Evolutionary conservation across 2,329 filamentous ascomycete genomes (phyloP).

Genomic region (Thielaviopsis punctulata): DNA sequence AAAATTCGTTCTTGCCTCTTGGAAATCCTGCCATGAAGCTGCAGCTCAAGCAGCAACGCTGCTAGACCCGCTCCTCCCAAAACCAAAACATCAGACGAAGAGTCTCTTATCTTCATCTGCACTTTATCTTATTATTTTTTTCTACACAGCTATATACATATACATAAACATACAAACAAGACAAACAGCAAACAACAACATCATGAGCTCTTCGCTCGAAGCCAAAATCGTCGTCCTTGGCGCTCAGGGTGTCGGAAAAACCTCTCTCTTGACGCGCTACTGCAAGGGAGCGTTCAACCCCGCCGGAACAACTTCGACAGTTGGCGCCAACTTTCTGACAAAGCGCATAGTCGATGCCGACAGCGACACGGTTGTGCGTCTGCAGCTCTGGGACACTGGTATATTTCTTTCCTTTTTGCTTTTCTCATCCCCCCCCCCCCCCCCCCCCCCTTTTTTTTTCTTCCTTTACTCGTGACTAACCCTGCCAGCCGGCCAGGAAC

Average conservation of each 20-base stretch:
- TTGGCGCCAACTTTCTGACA: slow-evolving; percentile 64
- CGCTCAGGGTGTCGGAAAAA: slow-evolving; percentile 66
- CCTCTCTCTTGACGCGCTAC: slow-evolving; percentile 59
- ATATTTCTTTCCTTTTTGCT: slow-evolving; percentile 9
- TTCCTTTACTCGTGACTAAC: slow-evolving; percentile 12
- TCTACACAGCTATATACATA: too few relatives aligned
- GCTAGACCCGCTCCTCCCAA: background rate
- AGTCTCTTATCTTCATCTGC: too few relatives aligned
- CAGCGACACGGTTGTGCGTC: slow-evolving; percentile 68
- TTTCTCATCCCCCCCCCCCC: background rate
- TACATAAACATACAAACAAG: too few relatives aligned
- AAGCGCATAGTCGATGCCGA: slow-evolving; percentile 70
- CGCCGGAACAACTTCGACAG: slow-evolving; percentile 48
- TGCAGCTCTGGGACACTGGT: slow-evolving; percentile 93
- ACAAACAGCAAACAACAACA: background rate
- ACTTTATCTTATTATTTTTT: too few relatives aligned
- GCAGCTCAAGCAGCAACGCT: background rate
- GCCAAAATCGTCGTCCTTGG: slow-evolving; percentile 71
- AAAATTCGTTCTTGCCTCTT: too few relatives aligned
- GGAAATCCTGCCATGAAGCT: background rate
- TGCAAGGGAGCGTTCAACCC: slow-evolving; percentile 56
- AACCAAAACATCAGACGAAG: background rate
- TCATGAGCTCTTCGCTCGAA: slow-evolving; percentile 44
- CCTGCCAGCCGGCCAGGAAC: slow-evolving; percentile 61
- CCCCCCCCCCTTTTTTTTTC: background rate